Conservation (phyloP, 345 rosid genomes). For the Cochlearia excelsa region DNA sequence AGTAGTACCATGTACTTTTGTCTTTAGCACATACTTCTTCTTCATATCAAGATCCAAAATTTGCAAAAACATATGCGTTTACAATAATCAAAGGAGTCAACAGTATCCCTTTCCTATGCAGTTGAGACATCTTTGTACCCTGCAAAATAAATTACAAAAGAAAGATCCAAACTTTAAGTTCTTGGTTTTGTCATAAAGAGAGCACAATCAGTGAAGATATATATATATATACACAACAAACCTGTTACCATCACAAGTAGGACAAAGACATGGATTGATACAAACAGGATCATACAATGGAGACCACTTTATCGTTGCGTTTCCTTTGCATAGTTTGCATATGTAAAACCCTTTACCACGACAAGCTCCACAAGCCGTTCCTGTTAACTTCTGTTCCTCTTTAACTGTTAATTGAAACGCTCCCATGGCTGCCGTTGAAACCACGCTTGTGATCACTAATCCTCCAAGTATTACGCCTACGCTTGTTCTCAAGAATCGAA, state of each 20-base stretch:
- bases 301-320: constrained; percentile 68
- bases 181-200: not conserved
- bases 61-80: not conserved
- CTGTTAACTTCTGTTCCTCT: constrained; percentile 47
- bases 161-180: not conserved
- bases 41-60: constrained; percentile 11
- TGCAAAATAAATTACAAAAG: constrained; percentile 26
- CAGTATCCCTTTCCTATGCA: constrained; percentile 61
- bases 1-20: constrained; percentile 18
- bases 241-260: constrained; percentile 94
- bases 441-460: constrained; percentile 40
- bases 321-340: constrained; percentile 81
- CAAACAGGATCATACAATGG: constrained; percentile 75
- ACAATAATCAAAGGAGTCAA: constrained; percentile 21
- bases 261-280: constrained; percentile 80
- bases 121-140: constrained; percentile 79
- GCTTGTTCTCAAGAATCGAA: constrained; percentile 34
- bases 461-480: constrained; percentile 48
- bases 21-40: constrained; percentile 5
- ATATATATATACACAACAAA: constrained; percentile 16
- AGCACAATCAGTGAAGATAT: not conserved
- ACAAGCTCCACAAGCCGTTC: constrained; percentile 54
- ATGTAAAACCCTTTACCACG: constrained; percentile 79
- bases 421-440: constrained; percentile 42
- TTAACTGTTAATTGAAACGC: constrained; percentile 41